phyloP scores from a whole-genome alignment of 805 yeast species.

The Zygosaccharomyces gambellarensis region DNA sequence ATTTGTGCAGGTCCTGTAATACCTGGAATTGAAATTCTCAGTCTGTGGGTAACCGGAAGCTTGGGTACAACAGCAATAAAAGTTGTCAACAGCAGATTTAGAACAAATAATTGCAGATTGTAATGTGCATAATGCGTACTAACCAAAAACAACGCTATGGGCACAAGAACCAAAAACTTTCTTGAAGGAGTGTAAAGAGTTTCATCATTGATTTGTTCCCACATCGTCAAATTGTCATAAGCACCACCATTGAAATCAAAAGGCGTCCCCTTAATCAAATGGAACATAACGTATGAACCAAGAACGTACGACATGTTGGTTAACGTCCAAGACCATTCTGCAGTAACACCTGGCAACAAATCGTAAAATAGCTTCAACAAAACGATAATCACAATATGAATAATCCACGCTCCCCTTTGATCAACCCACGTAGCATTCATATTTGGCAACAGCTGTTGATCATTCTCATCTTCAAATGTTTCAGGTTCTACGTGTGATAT shows the following conservation, averaged over 20 bases:
- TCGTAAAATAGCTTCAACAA: constrained; percentile 73
- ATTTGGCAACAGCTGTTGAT: constrained; percentile 83
- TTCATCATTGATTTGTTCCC: constrained; percentile 96
- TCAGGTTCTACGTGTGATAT: constrained; percentile 93
- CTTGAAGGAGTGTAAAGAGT: constrained; percentile 96
- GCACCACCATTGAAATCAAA: constrained; percentile 97
- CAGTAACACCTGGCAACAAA: constrained; percentile 72
- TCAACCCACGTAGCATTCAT: constrained; percentile 96
- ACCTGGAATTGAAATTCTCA: constrained; percentile 59
- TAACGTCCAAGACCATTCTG: constrained; percentile 87
- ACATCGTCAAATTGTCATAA: constrained; percentile 91
- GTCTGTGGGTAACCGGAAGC: constrained; percentile 74
- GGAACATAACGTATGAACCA: constrained; percentile 95
- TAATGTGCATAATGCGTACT: constrained; percentile 89
- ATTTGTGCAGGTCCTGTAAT: constrained; percentile 39
- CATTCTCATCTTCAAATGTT: constrained; percentile 84
- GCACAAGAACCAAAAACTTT: constrained; percentile 89
- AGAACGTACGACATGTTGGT: constrained; percentile 86
- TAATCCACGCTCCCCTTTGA: constrained; percentile 92
- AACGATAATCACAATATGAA: constrained; percentile 78
- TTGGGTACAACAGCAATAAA: constrained; percentile 87
- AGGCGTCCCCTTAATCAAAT: constrained; percentile 93
- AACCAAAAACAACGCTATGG: constrained; percentile 76
- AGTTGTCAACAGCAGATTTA: constrained; percentile 71
- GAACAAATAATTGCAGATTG: constrained; percentile 69